These are phyloP conservation scores for Alternaria longipes DNA, from an alignment of 2,329 filamentous ascomycete species.

Conservation along the genomic window DNA sequence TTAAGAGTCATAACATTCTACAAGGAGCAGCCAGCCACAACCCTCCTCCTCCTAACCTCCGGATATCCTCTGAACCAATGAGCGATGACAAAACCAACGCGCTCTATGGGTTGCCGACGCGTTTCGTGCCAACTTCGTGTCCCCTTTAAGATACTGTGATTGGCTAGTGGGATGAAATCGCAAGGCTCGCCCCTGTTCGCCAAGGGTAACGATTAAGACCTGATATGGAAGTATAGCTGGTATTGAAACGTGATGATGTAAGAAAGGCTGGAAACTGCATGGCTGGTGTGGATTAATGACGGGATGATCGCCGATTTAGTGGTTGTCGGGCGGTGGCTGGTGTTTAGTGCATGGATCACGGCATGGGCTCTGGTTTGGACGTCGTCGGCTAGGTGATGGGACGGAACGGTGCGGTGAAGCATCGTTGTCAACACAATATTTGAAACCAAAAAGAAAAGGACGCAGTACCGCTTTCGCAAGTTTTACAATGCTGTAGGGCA, in stretches of 20 bases:
- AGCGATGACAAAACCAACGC: not conserved
- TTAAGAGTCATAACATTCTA: not conserved
- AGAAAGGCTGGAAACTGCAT: not conserved
- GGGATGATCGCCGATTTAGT: slow-evolving; percentile 5
- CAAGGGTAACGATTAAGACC: slow-evolving; percentile 5
- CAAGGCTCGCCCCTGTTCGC: not conserved
- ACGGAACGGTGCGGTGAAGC: not conserved
- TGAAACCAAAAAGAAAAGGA: not conserved
- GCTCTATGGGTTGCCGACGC: slow-evolving; percentile 10
- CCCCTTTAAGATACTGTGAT: not conserved
- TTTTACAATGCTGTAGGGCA: not conserved
- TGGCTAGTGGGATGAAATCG: not conserved
- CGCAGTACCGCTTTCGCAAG: not conserved
- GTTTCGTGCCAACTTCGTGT: slow-evolving; percentile 25
- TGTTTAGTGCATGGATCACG: not conserved
- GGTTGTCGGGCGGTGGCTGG: not conserved
- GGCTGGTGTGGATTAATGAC: not conserved
- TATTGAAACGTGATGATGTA: slow-evolving; percentile 9
- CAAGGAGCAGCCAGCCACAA: slow-evolving; percentile 9
- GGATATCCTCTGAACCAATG: not conserved
- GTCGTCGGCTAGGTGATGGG: slow-evolving; percentile 11
- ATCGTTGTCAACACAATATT: not conserved
- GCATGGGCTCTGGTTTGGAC: not conserved
- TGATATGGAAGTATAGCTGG: not conserved
- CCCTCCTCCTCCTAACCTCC: slow-evolving; percentile 3